phyloP scores from a whole-genome alignment of 371 early-diverging fungal genomes.

The Chytridiales sp. region DNA sequence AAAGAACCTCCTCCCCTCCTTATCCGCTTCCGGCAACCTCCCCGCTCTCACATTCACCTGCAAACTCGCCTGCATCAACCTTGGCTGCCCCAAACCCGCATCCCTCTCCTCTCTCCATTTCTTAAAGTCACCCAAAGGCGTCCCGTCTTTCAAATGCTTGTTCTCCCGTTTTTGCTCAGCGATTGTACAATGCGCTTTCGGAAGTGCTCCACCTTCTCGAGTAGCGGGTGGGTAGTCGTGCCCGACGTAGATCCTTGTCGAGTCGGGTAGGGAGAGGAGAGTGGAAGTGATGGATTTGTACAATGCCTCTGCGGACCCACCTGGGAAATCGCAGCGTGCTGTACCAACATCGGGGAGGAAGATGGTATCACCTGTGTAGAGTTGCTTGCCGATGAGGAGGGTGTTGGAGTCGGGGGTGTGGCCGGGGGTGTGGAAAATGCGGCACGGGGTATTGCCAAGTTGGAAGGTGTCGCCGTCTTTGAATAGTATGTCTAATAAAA shows the following conservation, averaged over 20 bases:
- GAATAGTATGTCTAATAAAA: slow-evolving; percentile 11
- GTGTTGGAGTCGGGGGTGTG: slow-evolving; percentile 31
- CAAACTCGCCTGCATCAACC: slow-evolving; percentile 27
- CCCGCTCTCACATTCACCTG: slow-evolving; percentile 32
- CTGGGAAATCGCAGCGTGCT: slow-evolving; percentile 39
- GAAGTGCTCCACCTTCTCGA: too few species aligned
- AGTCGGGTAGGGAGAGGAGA: slow-evolving; percentile 5
- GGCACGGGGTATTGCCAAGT: slow-evolving; percentile 15
- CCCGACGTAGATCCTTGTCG: slow-evolving; percentile 23
- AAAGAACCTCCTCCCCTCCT: slow-evolving; percentile 14
- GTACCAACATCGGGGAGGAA: slow-evolving; percentile 39
- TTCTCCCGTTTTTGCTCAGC: slow-evolving; percentile 20
- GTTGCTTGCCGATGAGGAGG: slow-evolving; percentile 23
- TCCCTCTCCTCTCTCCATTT: slow-evolving; percentile 27
- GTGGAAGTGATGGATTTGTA: slow-evolving; percentile 9
- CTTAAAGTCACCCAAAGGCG: slow-evolving; percentile 19
- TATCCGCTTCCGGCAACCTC: slow-evolving; percentile 17
- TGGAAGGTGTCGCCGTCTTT: slow-evolving; percentile 20
- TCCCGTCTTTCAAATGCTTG: slow-evolving; percentile 26
- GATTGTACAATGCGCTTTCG: slow-evolving; percentile 10
- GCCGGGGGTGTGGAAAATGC: slow-evolving; percentile 26
- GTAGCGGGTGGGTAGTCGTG: slow-evolving; percentile 36
- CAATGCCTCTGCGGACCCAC: slow-evolving; percentile 23
- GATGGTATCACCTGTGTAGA: slow-evolving; percentile 32
- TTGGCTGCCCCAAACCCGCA: slow-evolving; percentile 20